These are phyloP conservation scores for Xylariaceae sp. DNA, from an alignment of 2,329 filamentous ascomycete genomes.

Conservation along the genomic window DNA sequence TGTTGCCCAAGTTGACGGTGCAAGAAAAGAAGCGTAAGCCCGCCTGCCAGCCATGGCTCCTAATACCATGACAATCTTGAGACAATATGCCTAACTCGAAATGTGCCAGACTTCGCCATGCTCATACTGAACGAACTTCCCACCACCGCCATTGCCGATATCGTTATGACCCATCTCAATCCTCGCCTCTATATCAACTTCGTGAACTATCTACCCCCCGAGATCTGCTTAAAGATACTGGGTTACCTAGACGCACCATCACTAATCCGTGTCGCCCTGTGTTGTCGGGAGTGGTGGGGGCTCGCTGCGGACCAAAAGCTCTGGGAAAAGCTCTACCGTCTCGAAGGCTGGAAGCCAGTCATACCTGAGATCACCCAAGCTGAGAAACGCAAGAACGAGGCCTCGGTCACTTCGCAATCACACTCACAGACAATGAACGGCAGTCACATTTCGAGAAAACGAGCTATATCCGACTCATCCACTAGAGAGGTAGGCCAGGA, in stretches of 20 bases:
- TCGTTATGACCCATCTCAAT: conserved; percentile 68
- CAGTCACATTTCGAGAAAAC: conserved; percentile 50
- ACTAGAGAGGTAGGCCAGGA: conserved; percentile 42
- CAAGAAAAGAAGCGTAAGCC: conserved; percentile 45
- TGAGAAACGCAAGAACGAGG: conserved; percentile 54
- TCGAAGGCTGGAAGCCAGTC: conserved; percentile 81
- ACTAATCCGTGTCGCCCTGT: conserved; percentile 69
- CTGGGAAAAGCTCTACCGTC: conserved; percentile 77
- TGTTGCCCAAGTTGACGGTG: conserved; percentile 45
- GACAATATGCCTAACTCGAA: conserved; percentile 18
- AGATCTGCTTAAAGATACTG: conserved; percentile 86
- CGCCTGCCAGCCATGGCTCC: neutral
- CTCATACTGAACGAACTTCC: conserved; percentile 70
- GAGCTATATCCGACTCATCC: conserved; percentile 41
- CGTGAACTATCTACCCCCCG: conserved; percentile 74
- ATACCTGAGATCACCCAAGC: conserved; percentile 58
- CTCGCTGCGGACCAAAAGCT: conserved; percentile 76
- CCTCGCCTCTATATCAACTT: conserved; percentile 92
- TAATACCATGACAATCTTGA: neutral
- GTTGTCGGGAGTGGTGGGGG: conserved; percentile 76
- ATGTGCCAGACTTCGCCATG: conserved; percentile 66
- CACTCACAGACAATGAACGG: conserved; percentile 44
- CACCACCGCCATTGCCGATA: conserved; percentile 70
- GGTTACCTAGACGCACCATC: conserved; percentile 78
- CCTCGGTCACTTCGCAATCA: conserved; percentile 34